Evolutionary conservation across 257 asterid genomes (phyloP), one percentile per base, ranked within the genome.

Genomic region (Capsicum baccatum): DNA sequence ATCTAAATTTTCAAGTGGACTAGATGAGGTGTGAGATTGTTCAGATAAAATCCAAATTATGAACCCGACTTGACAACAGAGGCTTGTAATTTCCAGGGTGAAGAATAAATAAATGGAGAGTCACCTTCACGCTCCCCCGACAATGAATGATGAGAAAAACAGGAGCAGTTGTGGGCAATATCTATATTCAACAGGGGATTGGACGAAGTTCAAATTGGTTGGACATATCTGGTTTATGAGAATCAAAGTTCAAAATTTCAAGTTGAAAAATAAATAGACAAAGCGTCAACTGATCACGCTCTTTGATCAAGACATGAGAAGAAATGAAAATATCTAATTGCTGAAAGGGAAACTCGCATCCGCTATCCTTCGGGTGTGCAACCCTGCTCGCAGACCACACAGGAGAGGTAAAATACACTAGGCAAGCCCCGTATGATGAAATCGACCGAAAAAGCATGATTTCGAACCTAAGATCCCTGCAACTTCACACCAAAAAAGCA

Each of bases 231-330:
- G 74, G 48, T 35, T 67, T 35, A 67, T 13, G 74, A 67, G 13
- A 67, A 67, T 67, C 73, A 15, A 67, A 33, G 19, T 87, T 87
- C 87, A 88, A 68, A 91, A 85, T 37, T 87, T 90, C 3, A 90
- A 74, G 86, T 83, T 63, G 90, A 87, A 88, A 78, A 80, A 42
- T 14, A 48, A 73, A 1, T 47, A 12, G 5, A 19, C 59, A 11
- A 11, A 71, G n/a, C 7, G 42, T 19, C 80, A 12, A 73, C 17
- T 44, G 8, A n/a, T 0, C 59, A 73, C 39, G 1, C 39, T 10
- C 16, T 47, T 47, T 17, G 0, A 50, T 73, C 80, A 47, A 73
- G 80, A 47, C 42, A 10, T 11, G 17, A 47, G 42, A 56, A 17
- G 56, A 58, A 73, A 37, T 19, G 52, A 68, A 52, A 68, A 37